Conservation (phyloP, 352 stramenopile species). For the Phytophthora sp. region DNA sequence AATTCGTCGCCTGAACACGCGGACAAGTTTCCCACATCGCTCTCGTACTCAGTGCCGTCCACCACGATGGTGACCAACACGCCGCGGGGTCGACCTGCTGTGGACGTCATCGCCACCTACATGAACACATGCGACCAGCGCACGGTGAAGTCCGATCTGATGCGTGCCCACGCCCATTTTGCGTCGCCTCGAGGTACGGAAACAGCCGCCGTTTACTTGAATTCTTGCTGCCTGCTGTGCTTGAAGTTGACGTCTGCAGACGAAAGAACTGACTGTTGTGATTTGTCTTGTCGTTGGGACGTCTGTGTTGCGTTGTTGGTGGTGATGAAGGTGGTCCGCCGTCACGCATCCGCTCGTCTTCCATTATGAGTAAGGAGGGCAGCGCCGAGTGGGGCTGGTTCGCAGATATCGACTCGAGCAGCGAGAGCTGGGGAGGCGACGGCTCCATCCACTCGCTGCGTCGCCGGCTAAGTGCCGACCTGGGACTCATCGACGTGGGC, state of each 20-base stretch:
- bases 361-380: conserved; percentile 75
- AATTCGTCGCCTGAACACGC: conserved; percentile 42
- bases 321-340: conserved; percentile 37
- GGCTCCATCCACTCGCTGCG: conserved; percentile 67
- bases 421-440: conserved; percentile 79
- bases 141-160: conserved; percentile 76
- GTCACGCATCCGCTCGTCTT: conserved; percentile 68
- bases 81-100: conserved; percentile 66
- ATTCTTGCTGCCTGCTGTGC: conserved; percentile 29
- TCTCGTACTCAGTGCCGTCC: conserved; percentile 80
- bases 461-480: conserved; percentile 71
- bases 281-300: conserved; percentile 39
- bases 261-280: conserved; percentile 37
- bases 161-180: conserved; percentile 78
- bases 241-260: conserved; percentile 31
- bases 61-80: conserved; percentile 64
- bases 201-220: conserved; percentile 16
- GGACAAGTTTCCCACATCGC: conserved; percentile 52
- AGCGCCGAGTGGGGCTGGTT: conserved; percentile 91
- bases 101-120: conserved; percentile 90
- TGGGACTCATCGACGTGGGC: conserved; percentile 70
- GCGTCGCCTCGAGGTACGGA: conserved; percentile 67
- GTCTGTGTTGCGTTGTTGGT: conserved; percentile 35
- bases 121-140: conserved; percentile 89
- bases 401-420: conserved; percentile 87